Base-by-base conservation (phyloP, 495 filamentous ascomycete genomes). In the Talaromyces stipitatus region DNA sequence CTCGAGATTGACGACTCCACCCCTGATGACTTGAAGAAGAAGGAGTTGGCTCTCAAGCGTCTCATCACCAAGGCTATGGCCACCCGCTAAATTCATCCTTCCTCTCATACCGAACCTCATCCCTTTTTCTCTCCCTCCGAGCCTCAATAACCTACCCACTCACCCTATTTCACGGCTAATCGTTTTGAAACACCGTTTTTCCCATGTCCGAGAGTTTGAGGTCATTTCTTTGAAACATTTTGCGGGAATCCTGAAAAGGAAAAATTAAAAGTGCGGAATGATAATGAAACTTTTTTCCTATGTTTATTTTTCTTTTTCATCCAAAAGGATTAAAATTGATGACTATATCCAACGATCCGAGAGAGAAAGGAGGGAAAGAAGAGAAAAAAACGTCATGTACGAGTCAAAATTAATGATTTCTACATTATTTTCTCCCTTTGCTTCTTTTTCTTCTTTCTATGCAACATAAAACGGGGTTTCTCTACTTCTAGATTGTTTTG, bases 11-110 rank as follows among this genome's bases (percentile, higher is more conserved):
- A 92, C 69, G 89, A 99, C 64, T 90, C 91, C 30, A 76, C 77
- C 47, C 88, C 91, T 36, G 94, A 99, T 65, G 94, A 99, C 72
- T 81, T 99, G 59, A 97, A 95, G 89, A 97, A 97, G 91, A 97
- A 97, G 87, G 94, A 99, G 83, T 79, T 99, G 55, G 94, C 91
- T 56, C 82, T 99, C 51, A 99, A 99, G 91, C 80, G 94, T 66
- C 79, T 95, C 60, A 91, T 99, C 56, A 99, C 94, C 68, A 97
- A 97, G 83, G 92, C 91, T 63, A 94, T 94, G 88, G 80, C 89
- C 58, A 90, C 89, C 62, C 85, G 89, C 71, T 94, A 89, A 83
- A 78, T 38, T 20, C 18, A n/a, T 52, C 38, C 7, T n/a, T 10
- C 30, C 36, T 43, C 32, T 16, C 9, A 46, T 29, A 38, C 16